Evolutionary conservation across 2,329 filamentous ascomycete genomes (phyloP), one percentile per base, ranked within the genome.

Genomic region (Paecilomyces formosus): DNA sequence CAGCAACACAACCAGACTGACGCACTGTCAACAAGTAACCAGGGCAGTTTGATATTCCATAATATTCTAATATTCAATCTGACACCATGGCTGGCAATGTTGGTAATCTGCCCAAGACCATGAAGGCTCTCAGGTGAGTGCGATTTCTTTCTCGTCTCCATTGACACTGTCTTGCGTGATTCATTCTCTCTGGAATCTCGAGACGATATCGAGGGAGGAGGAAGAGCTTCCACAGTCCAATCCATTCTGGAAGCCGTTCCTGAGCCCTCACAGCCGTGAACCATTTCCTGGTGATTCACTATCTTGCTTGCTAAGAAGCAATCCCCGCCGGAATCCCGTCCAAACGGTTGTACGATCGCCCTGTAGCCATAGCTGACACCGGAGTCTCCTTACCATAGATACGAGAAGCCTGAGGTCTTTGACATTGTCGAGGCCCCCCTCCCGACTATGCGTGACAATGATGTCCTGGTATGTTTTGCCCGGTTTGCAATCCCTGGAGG

Each of bases 391-490:
- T 49, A 26, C 39, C 31, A 51, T 62, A 79, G 77, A 72, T 86
- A 87, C 75, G 81, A 84, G 72, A 82, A 86, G 79, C 84, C 84
- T 51, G 77, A 84, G 70, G 78, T 82, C 60, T 86, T 81, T 74
- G 78, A 78, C 63, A 80, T 88, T 60, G 84, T 87, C 63, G 76
- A 83, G 11, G 81, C 87, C 35, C 84, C 85, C 62, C 80, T 88
- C 6, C 85, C 85, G 21, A 79, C 76, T 64, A 73, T 87, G 63
- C 81, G 83, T 64, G 78, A 84, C 26, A 81, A 84, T 60, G 84
- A 87, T 72, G 76, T 86, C 63, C 74, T 86, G 65, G 80, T 79
- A 72, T 45, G 72, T 57, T 45, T 39, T 26, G 15, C 57, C 18
- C 57, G 26, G 51, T 50, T 51, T 18, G 9, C 13, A 15, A 58